Evolutionary conservation across 805 yeast species (phyloP).

Genomic region (Yarrowia sp.): DNA sequence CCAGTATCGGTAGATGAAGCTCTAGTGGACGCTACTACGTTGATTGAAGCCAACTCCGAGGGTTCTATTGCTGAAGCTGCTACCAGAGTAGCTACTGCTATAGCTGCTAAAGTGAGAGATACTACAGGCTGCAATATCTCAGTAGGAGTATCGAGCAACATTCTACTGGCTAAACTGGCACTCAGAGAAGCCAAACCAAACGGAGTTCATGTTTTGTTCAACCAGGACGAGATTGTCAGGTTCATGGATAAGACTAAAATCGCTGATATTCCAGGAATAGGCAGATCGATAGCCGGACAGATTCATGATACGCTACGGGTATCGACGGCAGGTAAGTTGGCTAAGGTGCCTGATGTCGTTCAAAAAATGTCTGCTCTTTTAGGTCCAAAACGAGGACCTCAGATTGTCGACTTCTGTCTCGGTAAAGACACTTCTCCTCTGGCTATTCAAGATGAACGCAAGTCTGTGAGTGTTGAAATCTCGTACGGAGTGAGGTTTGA

Average conservation of each 20-base stretch:
- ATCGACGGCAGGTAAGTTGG: constrained; percentile 45
- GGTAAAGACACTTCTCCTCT: constrained; percentile 68
- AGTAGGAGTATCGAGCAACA: constrained; percentile 72
- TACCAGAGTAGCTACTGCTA: constrained; percentile 35
- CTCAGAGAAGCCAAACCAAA: constrained; percentile 76
- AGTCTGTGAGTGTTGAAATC: constrained; percentile 81
- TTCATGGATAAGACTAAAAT: constrained; percentile 1
- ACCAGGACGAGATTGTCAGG: constrained; percentile 28
- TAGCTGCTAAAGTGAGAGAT: constrained; percentile 45
- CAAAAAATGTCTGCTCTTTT: constrained; percentile 46
- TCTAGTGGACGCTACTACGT: constrained; percentile 59
- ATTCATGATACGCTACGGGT: constrained; percentile 42
- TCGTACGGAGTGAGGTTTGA: constrained; percentile 87
- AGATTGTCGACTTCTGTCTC: constrained; percentile 55
- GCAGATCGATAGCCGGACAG: constrained; percentile 45
- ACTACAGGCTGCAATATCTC: constrained; percentile 67
- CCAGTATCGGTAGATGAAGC: constrained; percentile 96
- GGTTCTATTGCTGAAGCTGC: constrained; percentile 33
- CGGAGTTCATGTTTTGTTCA: constrained; percentile 49
- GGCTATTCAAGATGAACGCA: constrained; percentile 48
- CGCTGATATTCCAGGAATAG: constrained; percentile 47
- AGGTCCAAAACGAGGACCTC: constrained; percentile 71
- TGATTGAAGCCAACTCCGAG: constrained; percentile 26
- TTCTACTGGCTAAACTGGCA: constrained; percentile 74
- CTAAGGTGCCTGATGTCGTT: constrained; percentile 36